Conservation (phyloP, 2,329 filamentous ascomycete species). For the Biscogniauxia sp. region DNA sequence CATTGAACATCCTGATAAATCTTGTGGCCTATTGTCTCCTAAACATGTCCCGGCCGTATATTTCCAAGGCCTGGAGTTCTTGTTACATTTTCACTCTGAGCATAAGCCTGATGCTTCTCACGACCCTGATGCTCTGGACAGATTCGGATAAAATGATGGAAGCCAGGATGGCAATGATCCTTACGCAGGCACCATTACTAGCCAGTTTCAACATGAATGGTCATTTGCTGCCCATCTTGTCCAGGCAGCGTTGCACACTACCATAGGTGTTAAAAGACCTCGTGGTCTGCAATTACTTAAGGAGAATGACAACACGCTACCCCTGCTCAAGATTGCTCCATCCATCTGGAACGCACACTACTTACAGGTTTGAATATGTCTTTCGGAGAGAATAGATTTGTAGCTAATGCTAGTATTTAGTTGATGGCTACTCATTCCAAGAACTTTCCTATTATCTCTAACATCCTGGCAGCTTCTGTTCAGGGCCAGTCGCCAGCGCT, state of each 20-base stretch:
- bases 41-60: slow-evolving; percentile 25
- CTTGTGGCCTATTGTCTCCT: slow-evolving; percentile 29
- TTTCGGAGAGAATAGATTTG: background rate
- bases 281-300: slow-evolving; percentile 1
- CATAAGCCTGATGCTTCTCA: background rate
- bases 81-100: slow-evolving; percentile 17
- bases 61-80: slow-evolving; percentile 29
- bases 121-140: background rate
- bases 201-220: slow-evolving; percentile 2
- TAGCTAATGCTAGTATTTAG: slow-evolving; percentile 11
- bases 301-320: slow-evolving; percentile 2
- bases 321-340: slow-evolving; percentile 18
- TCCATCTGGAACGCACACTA: slow-evolving; percentile 19
- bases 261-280: slow-evolving; percentile 10
- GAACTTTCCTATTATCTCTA: slow-evolving; percentile 24
- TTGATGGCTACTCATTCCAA: slow-evolving; percentile 17
- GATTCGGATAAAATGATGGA: background rate
- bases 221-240: slow-evolving; percentile 7
- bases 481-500: slow-evolving; percentile 21
- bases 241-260: slow-evolving; percentile 10
- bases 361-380: slow-evolving; percentile 8
- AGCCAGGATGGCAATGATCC: background rate
- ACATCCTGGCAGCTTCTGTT: slow-evolving; percentile 21
- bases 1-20: slow-evolving; percentile 31
- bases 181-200: slow-evolving; percentile 4